Conservation (phyloP, 805 yeast genomes). For the Metschnikowia continentalis region DNA sequence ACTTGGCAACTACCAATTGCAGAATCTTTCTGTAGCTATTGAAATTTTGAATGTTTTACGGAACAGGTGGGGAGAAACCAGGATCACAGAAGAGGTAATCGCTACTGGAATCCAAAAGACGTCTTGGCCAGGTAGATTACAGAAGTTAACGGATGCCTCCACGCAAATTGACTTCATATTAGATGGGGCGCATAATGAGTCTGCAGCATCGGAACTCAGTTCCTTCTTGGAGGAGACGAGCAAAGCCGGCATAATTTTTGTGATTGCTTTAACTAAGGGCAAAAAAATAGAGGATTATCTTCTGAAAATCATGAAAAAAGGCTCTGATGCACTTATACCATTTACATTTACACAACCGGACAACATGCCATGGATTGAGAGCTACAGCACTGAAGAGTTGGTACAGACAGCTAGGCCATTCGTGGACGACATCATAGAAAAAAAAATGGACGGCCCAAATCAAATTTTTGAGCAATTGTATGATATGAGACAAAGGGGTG, state of each 20-base stretch:
- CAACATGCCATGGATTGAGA: conserved; percentile 90
- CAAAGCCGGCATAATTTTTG: conserved; percentile 44
- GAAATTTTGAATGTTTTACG: conserved; percentile 43
- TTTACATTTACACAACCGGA: conserved; percentile 68
- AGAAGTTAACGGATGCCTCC: conserved; percentile 29
- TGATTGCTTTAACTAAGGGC: conserved; percentile 74
- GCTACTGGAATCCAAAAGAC: conserved; percentile 51
- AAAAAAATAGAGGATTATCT: conserved; percentile 55
- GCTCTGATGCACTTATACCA: conserved; percentile 54
- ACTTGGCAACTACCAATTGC: conserved; percentile 67
- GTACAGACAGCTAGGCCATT: conserved; percentile 19
- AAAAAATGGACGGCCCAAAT: not conserved
- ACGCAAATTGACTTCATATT: conserved; percentile 42
- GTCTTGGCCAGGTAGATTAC: conserved; percentile 87
- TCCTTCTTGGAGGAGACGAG: conserved; percentile 40
- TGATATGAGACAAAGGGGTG: conserved; percentile 18
- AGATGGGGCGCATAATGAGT: conserved; percentile 92
- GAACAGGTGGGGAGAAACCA: conserved; percentile 16
- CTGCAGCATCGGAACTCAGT: conserved; percentile 73
- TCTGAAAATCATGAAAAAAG: conserved; percentile 40
- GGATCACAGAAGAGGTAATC: conserved; percentile 34
- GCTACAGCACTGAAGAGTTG: conserved; percentile 39
- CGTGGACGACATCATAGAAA: conserved; percentile 18
- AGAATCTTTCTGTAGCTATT: conserved; percentile 67
- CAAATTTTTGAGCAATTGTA: conserved; percentile 6